Conservation (phyloP, 345 rosid genomes). For the Melaleuca alternifolia region DNA sequence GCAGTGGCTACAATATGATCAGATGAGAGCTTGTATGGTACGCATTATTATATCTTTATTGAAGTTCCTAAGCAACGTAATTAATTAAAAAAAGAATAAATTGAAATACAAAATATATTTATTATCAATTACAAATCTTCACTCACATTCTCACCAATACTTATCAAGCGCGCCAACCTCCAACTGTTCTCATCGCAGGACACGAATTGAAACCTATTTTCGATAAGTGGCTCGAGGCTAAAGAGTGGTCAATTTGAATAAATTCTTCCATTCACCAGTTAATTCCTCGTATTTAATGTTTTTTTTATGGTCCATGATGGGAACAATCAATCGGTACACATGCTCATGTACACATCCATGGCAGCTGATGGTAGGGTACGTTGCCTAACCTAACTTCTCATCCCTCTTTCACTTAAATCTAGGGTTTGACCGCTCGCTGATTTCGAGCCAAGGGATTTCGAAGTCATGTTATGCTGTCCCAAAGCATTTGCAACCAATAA, state of each 20-base stretch:
- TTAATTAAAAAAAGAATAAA: not conserved
- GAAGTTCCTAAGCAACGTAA: too few relatives aligned
- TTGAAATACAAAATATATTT: not conserved
- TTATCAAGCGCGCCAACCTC: not conserved
- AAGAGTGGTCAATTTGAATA: not conserved
- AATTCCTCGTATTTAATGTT: not conserved
- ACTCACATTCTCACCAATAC: not conserved
- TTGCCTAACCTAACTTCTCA: not conserved
- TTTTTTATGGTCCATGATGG: not conserved
- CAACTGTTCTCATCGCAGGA: not conserved
- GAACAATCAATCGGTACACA: not conserved
- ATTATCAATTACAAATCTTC: not conserved
- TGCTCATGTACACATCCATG: not conserved
- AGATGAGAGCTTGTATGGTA: too few relatives aligned
- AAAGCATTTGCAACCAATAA: not conserved
- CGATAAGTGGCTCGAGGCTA: not conserved
- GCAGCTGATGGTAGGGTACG: not conserved
- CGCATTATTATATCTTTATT: too few relatives aligned
- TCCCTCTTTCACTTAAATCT: not conserved
- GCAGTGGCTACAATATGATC: too few relatives aligned
- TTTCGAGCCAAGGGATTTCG: not conserved
- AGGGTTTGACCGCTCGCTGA: not conserved
- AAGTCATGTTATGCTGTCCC: not conserved
- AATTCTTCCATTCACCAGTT: not conserved
- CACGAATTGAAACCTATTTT: not conserved